These are phyloP conservation scores for Graphiopsis chlorocephala DNA, from an alignment of 2,329 filamentous ascomycete genomes.

Conservation along the genomic window DNA sequence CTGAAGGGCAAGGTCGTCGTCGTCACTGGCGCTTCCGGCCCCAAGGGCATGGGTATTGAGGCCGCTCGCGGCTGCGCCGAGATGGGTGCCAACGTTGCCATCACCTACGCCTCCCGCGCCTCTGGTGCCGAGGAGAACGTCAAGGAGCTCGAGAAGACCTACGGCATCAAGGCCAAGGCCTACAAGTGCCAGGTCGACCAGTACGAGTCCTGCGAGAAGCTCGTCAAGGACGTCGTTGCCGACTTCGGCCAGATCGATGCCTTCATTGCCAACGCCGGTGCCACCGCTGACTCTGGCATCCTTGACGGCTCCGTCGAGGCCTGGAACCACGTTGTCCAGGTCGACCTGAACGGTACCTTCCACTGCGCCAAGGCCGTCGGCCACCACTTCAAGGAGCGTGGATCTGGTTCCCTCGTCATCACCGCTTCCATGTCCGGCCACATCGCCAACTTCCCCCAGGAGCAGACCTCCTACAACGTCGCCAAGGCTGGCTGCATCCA, in stretches of 20 bases:
- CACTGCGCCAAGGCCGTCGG: slow-evolving; percentile 89
- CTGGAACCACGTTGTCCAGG: slow-evolving; percentile 73
- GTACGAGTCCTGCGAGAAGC: slow-evolving; percentile 55
- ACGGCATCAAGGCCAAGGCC: slow-evolving; percentile 64
- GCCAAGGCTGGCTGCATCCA: slow-evolving; percentile 68
- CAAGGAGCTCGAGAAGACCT: slow-evolving; percentile 57
- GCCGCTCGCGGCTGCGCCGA: slow-evolving; percentile 64
- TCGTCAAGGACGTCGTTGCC: slow-evolving; percentile 58
- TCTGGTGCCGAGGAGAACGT: slow-evolving; percentile 65
- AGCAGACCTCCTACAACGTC: slow-evolving; percentile 64
- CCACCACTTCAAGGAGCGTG: slow-evolving; percentile 67
- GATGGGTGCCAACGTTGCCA: slow-evolving; percentile 62
- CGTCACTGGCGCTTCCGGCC: slow-evolving; percentile 55
- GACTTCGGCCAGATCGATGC: slow-evolving; percentile 71
- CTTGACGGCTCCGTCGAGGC: slow-evolving; percentile 69
- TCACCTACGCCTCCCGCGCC: slow-evolving; percentile 64
- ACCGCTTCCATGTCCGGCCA: slow-evolving; percentile 74
- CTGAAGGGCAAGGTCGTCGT: slow-evolving; percentile 55
- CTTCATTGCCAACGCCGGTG: slow-evolving; percentile 69
- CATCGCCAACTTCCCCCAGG: slow-evolving; percentile 79
- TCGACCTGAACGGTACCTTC: slow-evolving; percentile 83
- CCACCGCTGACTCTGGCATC: slow-evolving; percentile 66
- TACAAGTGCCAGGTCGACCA: slow-evolving; percentile 63
- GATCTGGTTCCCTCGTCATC: slow-evolving; percentile 63
- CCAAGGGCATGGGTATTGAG: slow-evolving; percentile 67